Base-by-base conservation (phyloP, 495 filamentous ascomycete species). In the Sabuloglossum arenarium region DNA sequence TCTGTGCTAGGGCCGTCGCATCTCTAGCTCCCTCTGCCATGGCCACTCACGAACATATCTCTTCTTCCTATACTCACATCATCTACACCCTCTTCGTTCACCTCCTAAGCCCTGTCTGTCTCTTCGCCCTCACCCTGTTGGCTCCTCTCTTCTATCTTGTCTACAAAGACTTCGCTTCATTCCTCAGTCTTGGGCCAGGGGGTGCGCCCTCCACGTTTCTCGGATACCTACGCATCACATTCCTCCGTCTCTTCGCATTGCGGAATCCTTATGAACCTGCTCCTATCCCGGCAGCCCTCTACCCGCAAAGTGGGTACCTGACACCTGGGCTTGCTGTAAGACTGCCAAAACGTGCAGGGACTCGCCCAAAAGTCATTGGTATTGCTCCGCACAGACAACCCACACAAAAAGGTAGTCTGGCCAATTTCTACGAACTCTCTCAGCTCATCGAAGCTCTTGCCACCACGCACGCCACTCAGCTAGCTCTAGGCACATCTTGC, bases 311-410 rank as follows among this genome's bases (percentile, higher is more conserved):
- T 4, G 76, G 76, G 21, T 75, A 73, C 59, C 73, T 81, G 23
- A 54, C 60, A 24, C 42, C 42, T 19, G 5, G 5, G 6, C 30
- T 4, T 32, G 58, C 55, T 59, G 24, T 25, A 14, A 62, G 65
- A 28, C 72, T 88, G 6, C 77, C 80, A 11, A 70, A 70, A 56
- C 79, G 86, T 9, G 63, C 64, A 6, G 81, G 79, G 12, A 69
- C 72, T 6, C 76, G 85, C 1, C 86, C 86, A 6, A 64, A 60
- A 16, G 78, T 87, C 8, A 75, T 68, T 21, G 86, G 86, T 39
- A 85, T 93, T 60, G 86, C 84, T 0, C 86, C 86, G 1, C 86
- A 93, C 52, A 78, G 86, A 0, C 86, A 90, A 66, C 69, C 77
- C 4, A 75, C 80, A 63, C 84, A 90, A 61, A 73, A 71, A 28